Evolutionary conservation across 768 basidiomycete species (phyloP).

Genomic region (Gloeopeniophorella convolvens): DNA sequence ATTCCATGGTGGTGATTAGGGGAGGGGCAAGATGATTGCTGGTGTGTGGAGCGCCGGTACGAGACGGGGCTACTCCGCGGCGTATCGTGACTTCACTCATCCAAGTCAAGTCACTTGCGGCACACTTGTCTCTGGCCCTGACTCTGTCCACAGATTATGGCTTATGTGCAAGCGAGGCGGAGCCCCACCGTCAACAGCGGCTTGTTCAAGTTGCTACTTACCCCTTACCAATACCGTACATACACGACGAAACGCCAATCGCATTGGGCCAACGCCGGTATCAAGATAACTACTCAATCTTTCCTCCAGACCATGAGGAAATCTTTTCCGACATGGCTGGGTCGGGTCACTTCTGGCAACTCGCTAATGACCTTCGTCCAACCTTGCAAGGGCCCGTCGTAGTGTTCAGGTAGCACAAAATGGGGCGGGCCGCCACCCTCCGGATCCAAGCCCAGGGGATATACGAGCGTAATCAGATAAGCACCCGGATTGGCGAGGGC

Average conservation of each 20-base stretch:
- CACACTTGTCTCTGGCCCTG: neutral
- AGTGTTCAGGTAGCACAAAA: conserved; percentile 51
- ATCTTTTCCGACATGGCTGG: conserved; percentile 6
- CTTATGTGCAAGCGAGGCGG: too few species aligned
- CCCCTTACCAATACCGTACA: too few species aligned
- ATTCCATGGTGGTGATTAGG: neutral
- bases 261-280: too few species aligned
- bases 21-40: neutral
- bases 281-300: neutral
- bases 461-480: conserved; percentile 53
- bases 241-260: too few species aligned
- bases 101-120: too few species aligned
- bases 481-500: conserved; percentile 55
- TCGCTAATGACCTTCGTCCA: conserved; percentile 52
- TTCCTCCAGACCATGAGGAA: neutral
- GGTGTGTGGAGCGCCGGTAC: too few species aligned
- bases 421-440: conserved; percentile 53
- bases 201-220: too few species aligned
- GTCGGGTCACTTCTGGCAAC: conserved; percentile 31
- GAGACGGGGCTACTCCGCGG: too few species aligned
- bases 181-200: too few species aligned
- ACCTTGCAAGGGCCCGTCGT: conserved; percentile 41
- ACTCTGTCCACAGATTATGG: too few species aligned
- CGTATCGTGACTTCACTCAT: too few species aligned
- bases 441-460: conserved; percentile 41